These are phyloP conservation scores for Limonomyces culmigenus DNA, from an alignment of 1,284 basidiomycete genomes.

Conservation along the genomic window DNA sequence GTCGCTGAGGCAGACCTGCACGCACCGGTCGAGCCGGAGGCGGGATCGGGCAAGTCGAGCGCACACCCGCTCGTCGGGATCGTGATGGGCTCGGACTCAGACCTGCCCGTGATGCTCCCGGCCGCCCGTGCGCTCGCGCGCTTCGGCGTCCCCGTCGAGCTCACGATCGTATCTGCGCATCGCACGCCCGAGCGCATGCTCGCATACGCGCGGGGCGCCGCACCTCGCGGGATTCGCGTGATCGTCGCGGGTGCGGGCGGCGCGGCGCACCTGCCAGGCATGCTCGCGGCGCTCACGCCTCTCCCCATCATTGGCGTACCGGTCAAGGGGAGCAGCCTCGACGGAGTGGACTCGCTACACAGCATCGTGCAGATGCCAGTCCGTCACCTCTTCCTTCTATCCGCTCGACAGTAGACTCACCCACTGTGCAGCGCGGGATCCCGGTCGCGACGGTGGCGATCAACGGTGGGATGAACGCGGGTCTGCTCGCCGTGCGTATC, in stretches of 20 bases:
- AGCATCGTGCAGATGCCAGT: constrained; percentile 99
- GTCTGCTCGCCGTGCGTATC: constrained; percentile 81
- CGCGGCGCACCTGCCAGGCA: constrained; percentile 93
- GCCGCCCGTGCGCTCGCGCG: constrained; percentile 74
- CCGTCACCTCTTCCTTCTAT: constrained; percentile 15
- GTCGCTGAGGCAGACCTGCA: constrained; percentile 34
- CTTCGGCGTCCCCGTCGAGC: constrained; percentile 81
- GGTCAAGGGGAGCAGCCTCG: constrained; percentile 86
- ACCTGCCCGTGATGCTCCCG: constrained; percentile 84
- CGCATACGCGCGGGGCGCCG: constrained; percentile 68
- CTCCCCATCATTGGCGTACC: constrained; percentile 95
- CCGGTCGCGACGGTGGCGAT: constrained; percentile 97
- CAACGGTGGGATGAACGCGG: constrained; percentile 92
- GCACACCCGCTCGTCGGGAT: constrained; percentile 75
- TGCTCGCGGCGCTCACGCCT: constrained; percentile 91
- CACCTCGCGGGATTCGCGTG: constrained; percentile 54
- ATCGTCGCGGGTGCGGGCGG: constrained; percentile 96
- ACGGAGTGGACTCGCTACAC: constrained; percentile 92
- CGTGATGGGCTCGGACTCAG: constrained; percentile 99
- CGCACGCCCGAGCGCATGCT: constrained; percentile 84
- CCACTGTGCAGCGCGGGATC: constrained; percentile 60
- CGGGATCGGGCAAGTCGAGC: constrained; percentile 41
- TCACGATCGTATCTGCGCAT: constrained; percentile 94
- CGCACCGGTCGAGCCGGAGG: constrained; percentile 26
- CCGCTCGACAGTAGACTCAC: constrained; percentile 4